These are phyloP conservation scores for Pharus latifolius DNA, from an alignment of 176 grass and related monocot genomes.

Conservation along the genomic window DNA sequence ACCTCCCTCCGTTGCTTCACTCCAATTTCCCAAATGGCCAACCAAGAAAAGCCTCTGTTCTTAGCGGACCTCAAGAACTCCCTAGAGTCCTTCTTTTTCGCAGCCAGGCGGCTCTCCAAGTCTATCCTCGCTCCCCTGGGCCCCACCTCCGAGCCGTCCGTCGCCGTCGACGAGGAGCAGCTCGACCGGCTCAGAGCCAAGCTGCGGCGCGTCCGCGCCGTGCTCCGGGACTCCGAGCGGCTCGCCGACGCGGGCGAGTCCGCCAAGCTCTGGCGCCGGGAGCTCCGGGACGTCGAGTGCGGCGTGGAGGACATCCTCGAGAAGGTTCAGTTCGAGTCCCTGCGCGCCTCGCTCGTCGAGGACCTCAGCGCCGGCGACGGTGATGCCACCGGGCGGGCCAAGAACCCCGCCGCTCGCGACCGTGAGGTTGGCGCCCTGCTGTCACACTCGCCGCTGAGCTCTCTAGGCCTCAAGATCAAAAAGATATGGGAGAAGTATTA, in stretches of 20 bases:
- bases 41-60: slow-evolving; percentile 5
- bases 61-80: slow-evolving; percentile 3
- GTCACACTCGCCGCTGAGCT: not conserved
- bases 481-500: slow-evolving; percentile 17
- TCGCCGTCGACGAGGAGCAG: slow-evolving; percentile 6
- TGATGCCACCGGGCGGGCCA: not conserved
- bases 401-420: not conserved
- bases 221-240: slow-evolving; percentile 2
- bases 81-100: slow-evolving; percentile 13
- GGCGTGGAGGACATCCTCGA: slow-evolving; percentile 20
- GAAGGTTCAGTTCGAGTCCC: slow-evolving; percentile 9
- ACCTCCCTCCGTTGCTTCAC: too few relatives aligned
- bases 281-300: slow-evolving; percentile 14
- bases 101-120: not conserved
- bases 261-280: not conserved
- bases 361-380: not conserved
- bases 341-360: slow-evolving; percentile 14
- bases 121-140: slow-evolving; percentile 4
- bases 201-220: slow-evolving; percentile 5
- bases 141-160: not conserved
- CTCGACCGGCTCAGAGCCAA: slow-evolving; percentile 11
- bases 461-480: slow-evolving; percentile 13
- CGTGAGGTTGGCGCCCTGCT: slow-evolving; percentile 15
- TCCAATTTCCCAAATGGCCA: not conserved
- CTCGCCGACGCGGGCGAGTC: not conserved